Percentiles rank a stretch among this genome's conserved stretches.
Conservation (phyloP, 345 rosid species). For the Populus davidiana region DNA sequence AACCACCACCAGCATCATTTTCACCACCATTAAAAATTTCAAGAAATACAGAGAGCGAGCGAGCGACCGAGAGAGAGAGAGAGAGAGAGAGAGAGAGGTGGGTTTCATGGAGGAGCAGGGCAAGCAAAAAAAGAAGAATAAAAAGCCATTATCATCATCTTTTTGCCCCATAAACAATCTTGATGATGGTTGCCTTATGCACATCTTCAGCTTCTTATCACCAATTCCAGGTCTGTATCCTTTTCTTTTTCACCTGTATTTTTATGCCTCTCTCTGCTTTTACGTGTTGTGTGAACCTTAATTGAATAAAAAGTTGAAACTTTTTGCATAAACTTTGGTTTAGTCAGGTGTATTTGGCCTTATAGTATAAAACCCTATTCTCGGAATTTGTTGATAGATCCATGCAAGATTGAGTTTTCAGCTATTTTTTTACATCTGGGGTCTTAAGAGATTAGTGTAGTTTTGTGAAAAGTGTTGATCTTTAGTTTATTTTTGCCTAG, state of each 20-base stretch:
- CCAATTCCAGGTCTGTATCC: constrained; percentile 71
- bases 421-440: background rate
- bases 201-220: constrained; percentile 87
- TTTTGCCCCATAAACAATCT: constrained; percentile 57
- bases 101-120: constrained; percentile 5
- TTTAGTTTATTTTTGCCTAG: background rate
- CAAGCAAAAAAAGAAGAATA: background rate
- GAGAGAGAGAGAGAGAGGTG: background rate
- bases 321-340: background rate
- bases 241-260: background rate
- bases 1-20: too few species aligned
- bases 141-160: constrained; percentile 9
- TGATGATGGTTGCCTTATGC: constrained; percentile 99
- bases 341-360: background rate
- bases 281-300: background rate
- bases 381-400: background rate
- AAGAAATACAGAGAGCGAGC: too few species aligned
- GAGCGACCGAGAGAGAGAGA: background rate
- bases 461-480: background rate
- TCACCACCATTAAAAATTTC: background rate
- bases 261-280: background rate
- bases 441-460: too few species aligned
- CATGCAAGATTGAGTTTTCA: background rate
- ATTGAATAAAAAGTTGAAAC: background rate
- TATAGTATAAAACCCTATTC: background rate